phyloP scores from a whole-genome alignment of 352 stramenopile genomes.

The Phytophthora quininea region DNA sequence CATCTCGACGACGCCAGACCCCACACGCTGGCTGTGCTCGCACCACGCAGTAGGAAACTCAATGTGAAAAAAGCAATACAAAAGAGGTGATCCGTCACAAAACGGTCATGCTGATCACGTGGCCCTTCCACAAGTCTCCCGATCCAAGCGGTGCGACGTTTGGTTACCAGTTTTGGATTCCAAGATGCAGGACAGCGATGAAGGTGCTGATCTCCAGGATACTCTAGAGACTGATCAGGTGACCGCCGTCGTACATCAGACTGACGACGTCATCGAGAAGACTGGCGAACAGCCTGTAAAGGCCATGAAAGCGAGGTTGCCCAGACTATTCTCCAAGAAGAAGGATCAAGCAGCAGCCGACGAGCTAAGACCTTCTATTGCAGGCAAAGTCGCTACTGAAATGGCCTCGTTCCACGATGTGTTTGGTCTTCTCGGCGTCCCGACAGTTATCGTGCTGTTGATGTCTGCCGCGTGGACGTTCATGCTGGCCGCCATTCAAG shows the following conservation, averaged over 20 bases:
- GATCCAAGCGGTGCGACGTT: background rate
- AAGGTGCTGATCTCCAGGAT: background rate
- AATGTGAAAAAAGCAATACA: slow-evolving; percentile 7
- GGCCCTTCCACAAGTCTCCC: background rate
- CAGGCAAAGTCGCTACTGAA: slow-evolving; percentile 10
- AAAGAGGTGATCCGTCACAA: background rate
- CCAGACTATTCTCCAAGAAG: background rate
- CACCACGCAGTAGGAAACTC: slow-evolving; percentile 29
- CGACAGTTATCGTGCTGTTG: slow-evolving; percentile 45
- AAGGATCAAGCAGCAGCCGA: background rate
- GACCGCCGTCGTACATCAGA: background rate
- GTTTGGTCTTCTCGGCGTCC: slow-evolving; percentile 42
- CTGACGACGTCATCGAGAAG: slow-evolving; percentile 8
- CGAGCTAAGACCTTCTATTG: slow-evolving; percentile 11
- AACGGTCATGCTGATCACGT: background rate
- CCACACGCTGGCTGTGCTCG: slow-evolving; percentile 58
- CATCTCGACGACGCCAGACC: slow-evolving; percentile 17
- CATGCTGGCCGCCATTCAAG: slow-evolving; percentile 42
- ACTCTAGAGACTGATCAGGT: background rate
- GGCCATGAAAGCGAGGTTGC: background rate
- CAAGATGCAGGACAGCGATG: background rate
- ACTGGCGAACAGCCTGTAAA: background rate
- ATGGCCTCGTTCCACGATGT: slow-evolving; percentile 35
- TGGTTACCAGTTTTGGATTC: background rate
- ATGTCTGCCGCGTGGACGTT: slow-evolving; percentile 41